Conservation (phyloP, 306 rosid species). For the Vachellia pachyceras region DNA sequence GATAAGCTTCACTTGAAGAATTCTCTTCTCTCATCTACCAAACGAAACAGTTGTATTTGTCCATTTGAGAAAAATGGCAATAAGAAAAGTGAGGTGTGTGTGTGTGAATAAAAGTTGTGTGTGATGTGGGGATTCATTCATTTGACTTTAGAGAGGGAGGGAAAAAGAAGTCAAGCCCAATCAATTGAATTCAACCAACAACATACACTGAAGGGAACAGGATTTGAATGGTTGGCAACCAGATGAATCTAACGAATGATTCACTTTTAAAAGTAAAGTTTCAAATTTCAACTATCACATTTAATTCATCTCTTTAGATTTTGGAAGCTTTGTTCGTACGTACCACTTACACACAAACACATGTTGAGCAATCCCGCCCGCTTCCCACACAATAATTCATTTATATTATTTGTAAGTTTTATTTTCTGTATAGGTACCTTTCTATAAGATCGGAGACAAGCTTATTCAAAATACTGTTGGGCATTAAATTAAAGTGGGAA, state of each 20-base stretch:
- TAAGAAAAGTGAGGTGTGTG: not conserved
- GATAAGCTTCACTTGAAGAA: not conserved
- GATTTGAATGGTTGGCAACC: slow-evolving; percentile 18
- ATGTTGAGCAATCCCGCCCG: not conserved
- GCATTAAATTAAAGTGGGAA: too few species aligned
- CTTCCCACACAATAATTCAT: too few species aligned
- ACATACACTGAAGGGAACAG: slow-evolving; percentile 3
- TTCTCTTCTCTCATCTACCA: not conserved
- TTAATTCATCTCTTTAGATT: not conserved
- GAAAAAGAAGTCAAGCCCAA: slow-evolving; percentile 16
- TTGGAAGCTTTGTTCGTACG: not conserved
- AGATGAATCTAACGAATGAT: not conserved
- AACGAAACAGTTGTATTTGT: not conserved
- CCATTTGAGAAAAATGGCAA: not conserved
- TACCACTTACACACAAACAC: not conserved
- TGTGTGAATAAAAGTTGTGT: not conserved
- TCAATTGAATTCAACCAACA: slow-evolving; percentile 18
- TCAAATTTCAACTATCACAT: not conserved
- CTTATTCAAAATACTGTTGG: too few species aligned
- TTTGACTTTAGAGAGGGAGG: slow-evolving; percentile 8
- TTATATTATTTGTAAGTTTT: too few species aligned
- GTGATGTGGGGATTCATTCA: not conserved
- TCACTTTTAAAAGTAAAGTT: slow-evolving; percentile 10
- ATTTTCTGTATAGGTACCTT: too few species aligned
- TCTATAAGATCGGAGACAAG: too few species aligned